Evolutionary conservation across 345 rosid species (phyloP).

Genomic region (Microcos paniculata): DNA sequence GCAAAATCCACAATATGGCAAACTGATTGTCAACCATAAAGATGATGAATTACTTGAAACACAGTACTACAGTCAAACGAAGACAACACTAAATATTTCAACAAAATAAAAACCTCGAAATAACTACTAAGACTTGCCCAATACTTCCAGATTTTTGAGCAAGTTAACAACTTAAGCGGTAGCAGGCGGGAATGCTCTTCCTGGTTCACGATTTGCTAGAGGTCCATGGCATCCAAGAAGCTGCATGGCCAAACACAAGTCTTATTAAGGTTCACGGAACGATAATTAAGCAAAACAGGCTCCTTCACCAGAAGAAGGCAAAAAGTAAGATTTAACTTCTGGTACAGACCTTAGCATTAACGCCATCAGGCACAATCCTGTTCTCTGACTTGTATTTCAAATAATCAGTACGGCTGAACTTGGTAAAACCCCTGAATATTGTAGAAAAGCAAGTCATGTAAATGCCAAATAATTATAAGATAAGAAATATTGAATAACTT

Average conservation of each 20-base stretch:
- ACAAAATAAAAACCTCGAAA: neutral
- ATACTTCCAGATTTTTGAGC: neutral
- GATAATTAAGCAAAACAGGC: neutral
- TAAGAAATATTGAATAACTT: neutral
- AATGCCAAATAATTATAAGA: neutral
- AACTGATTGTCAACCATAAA: neutral
- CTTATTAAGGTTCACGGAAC: neutral
- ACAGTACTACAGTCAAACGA: neutral
- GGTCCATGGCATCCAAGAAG: constrained; percentile 78
- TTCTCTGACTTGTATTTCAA: constrained; percentile 57
- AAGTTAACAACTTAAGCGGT: constrained; percentile 24
- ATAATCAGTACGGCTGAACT: constrained; percentile 60
- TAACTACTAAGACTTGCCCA: neutral
- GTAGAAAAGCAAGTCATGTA: neutral
- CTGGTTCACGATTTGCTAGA: constrained; percentile 57
- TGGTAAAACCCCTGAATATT: constrained; percentile 65
- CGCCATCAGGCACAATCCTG: constrained; percentile 62
- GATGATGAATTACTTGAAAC: neutral
- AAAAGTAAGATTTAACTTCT: neutral
- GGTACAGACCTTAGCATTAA: constrained; percentile 62
- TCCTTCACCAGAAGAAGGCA: neutral
- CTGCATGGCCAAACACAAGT: constrained; percentile 30
- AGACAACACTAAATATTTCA: neutral
- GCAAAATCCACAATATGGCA: neutral
- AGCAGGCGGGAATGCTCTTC: constrained; percentile 52